Evolutionary conservation across 345 rosid species (phyloP).

Genomic region (Durio zibethinus): DNA sequence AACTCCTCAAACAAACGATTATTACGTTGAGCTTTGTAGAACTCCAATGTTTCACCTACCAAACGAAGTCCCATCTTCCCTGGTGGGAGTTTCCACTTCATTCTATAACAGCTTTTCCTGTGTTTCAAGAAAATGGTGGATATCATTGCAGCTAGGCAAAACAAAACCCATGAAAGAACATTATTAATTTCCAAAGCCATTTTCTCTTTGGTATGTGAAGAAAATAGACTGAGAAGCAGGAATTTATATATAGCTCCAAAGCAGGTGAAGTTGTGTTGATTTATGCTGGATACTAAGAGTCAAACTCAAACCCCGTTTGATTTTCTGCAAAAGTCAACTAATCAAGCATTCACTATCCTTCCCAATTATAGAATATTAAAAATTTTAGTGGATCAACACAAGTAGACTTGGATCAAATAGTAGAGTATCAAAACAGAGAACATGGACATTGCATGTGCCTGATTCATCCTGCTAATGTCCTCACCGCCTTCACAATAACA

Average conservation of each 20-base stretch:
- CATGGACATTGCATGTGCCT: conserved; percentile 23
- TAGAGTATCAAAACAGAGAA: neutral
- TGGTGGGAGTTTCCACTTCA: conserved; percentile 51
- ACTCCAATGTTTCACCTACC: conserved; percentile 71
- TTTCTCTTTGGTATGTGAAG: neutral
- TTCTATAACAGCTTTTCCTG: conserved; percentile 17
- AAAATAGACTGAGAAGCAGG: neutral
- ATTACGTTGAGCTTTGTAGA: conserved; percentile 56
- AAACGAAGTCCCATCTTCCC: conserved; percentile 66
- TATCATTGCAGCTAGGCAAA: conserved; percentile 39
- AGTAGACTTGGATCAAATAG: neutral
- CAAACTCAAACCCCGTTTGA: conserved; percentile 18
- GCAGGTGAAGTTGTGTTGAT: conserved; percentile 13
- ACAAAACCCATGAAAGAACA: conserved; percentile 24
- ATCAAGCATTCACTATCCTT: conserved; percentile 22
- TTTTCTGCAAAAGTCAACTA: conserved; percentile 27
- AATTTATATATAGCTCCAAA: conserved; percentile 1
- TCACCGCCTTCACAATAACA: conserved; percentile 13
- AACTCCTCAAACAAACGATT: conserved; percentile 62
- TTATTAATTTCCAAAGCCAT: conserved; percentile 19
- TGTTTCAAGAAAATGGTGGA: conserved; percentile 34
- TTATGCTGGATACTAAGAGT: neutral
- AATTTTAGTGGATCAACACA: neutral
- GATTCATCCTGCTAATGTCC: neutral
- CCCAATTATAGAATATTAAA: neutral